Evolutionary conservation across 225 moss, liverwort and hornwort species (phyloP).

Genomic region (Lunularia cruciata): DNA sequence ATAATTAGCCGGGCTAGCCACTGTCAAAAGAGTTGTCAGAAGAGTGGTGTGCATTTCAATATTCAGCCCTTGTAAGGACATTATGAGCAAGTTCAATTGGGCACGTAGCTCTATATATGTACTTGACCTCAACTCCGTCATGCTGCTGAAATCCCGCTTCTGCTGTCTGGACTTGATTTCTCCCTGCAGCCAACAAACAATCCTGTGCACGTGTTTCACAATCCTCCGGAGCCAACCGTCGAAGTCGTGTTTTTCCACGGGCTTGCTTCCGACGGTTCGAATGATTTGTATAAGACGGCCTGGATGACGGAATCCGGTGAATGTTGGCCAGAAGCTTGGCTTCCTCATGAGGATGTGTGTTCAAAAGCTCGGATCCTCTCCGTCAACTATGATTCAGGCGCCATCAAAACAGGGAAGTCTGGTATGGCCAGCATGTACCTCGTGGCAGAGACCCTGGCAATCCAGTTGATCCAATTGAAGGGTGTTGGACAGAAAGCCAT

Average conservation of each 20-base stretch:
- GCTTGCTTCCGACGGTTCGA: background rate
- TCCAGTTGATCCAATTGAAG: background rate
- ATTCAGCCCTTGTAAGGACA: too few relatives aligned
- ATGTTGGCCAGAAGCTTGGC: conserved; percentile 2
- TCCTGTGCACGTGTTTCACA: too few relatives aligned
- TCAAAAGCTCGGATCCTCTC: background rate
- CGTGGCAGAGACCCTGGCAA: background rate
- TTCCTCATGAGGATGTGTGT: background rate
- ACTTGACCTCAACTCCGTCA: too few relatives aligned
- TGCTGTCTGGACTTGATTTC: too few relatives aligned
- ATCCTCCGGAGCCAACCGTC: background rate
- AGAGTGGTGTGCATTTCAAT: too few relatives aligned
- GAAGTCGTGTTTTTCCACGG: conserved; percentile 6
- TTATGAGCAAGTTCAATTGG: too few relatives aligned
- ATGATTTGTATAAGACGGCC: background rate
- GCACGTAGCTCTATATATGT: too few relatives aligned
- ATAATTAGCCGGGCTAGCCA: too few relatives aligned
- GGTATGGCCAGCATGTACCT: background rate
- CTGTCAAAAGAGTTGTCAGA: too few relatives aligned
- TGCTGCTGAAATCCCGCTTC: too few relatives aligned
- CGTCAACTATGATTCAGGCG: conserved; percentile 6
- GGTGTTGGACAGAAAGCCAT: background rate
- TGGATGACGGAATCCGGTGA: background rate
- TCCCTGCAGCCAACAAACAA: background rate
- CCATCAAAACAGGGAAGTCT: background rate